Evolutionary conservation across 169 alveolate species (phyloP), one percentile per base, ranked within the genome.

Genomic region (Eimeria necatrix): DNA sequence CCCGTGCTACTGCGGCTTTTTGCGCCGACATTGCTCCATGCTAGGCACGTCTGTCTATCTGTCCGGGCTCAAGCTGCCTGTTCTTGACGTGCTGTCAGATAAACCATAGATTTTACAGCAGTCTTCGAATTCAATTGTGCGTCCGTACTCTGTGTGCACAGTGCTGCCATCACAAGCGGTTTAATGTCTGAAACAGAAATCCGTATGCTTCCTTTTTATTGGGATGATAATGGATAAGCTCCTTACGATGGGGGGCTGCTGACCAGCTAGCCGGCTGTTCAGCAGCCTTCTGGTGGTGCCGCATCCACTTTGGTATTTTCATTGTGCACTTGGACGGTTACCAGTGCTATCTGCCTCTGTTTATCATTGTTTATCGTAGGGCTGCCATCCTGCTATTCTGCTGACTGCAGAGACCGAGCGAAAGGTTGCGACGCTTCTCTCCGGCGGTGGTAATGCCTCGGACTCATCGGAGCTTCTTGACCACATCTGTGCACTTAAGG

Each of bases 321-420:
- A 56, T 56, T 56, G 49, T 26, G 5, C 20, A 6, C 0, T 22
- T 73, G 49, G 53, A 26, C 53, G 5, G 2, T 49, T 10, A 16
- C 22, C 49, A 49, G 52, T 73, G 84, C 53, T 3, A 4, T 10
- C 24, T 73, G 53, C 12, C 48, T 49, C 53, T 41, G 53, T 18
- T 7, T 24, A 24, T 26, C 18, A 9, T n/a, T 20, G 26, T 46
- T 9, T 73, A 32, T 26, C n/a, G 18, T 20, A 12, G 20, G 6
- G 12, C 5, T 22, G 48, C 49, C 52, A 0, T 26, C 20, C n/a
- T 14, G 7, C n/a, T 73, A 7, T 26, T 14, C 56, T 10, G 16
- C 20, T 73, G 12, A 12, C 84, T 73, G 24, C 84, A 73, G 84
- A 73, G 46, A 73, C 84, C 53, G 52, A 24, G 14, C 48, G 84